phyloP scores from a whole-genome alignment of 305 asterid genomes.

The Coffea humblotiana region DNA sequence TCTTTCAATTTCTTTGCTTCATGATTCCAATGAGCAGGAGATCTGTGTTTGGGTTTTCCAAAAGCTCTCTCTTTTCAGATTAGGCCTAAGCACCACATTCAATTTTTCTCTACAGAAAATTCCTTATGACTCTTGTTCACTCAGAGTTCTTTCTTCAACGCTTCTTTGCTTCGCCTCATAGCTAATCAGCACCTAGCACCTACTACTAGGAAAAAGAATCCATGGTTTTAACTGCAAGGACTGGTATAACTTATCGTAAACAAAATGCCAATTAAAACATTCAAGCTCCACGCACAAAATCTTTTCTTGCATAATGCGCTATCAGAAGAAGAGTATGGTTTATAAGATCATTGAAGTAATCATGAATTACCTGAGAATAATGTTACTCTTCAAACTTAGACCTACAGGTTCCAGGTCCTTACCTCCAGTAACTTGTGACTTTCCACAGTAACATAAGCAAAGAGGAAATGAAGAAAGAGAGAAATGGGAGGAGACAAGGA shows the following conservation, averaged over 20 bases:
- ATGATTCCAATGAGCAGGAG: neutral
- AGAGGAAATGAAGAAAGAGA: neutral
- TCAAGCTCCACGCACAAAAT: neutral
- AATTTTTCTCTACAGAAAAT: neutral
- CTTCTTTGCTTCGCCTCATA: neutral
- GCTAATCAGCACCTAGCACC: neutral
- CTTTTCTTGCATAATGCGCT: neutral
- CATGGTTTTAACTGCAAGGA: neutral
- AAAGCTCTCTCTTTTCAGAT: neutral
- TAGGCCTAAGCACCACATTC: neutral
- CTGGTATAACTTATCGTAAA: no score
- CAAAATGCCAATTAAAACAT: neutral
- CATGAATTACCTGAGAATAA: neutral
- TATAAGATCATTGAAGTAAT: neutral
- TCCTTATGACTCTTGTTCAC: neutral
- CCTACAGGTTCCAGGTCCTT: neutral
- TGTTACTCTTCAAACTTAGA: neutral
- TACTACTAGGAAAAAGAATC: neutral
- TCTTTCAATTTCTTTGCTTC: neutral
- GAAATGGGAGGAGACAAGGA: no score
- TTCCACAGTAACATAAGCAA: neutral
- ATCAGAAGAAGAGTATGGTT: neutral
- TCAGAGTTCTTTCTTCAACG: neutral
- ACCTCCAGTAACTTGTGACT: neutral
- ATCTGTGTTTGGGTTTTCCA: neutral